These are phyloP conservation scores for Cryptococcus amylolentus DNA, from an alignment of 1,284 basidiomycete genomes.

Conservation along the genomic window DNA sequence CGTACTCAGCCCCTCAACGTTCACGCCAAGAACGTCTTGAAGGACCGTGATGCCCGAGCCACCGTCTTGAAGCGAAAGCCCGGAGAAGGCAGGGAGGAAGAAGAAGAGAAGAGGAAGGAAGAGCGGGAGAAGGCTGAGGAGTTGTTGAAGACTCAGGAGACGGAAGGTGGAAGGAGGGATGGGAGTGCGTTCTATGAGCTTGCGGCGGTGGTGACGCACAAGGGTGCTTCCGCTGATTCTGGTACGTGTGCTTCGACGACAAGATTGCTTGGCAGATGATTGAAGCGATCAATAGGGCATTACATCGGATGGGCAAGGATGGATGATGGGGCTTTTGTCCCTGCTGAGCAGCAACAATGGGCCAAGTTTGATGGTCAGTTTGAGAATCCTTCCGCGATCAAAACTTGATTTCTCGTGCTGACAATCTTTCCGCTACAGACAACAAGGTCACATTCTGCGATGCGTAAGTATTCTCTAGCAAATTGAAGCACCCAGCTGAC, in stretches of 20 bases:
- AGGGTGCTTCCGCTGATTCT: slow-evolving; percentile 85
- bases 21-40: slow-evolving; percentile 72
- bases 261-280: neutral
- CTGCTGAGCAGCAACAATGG: slow-evolving; percentile 56
- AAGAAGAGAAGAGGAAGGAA: slow-evolving; percentile 9
- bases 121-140: slow-evolving; percentile 42
- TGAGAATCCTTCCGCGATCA: too few species aligned
- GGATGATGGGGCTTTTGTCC: slow-evolving; percentile 20
- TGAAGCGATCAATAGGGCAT: slow-evolving; percentile 55
- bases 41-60: slow-evolving; percentile 76
- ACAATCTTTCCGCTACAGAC: slow-evolving; percentile 60
- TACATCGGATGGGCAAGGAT: slow-evolving; percentile 71
- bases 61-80: slow-evolving; percentile 74
- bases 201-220: slow-evolving; percentile 89
- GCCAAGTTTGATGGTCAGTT: slow-evolving; percentile 60
- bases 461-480: slow-evolving; percentile 18
- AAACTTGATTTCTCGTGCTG: slow-evolving; percentile 39
- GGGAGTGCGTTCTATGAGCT: slow-evolving; percentile 47
- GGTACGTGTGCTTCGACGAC: slow-evolving; percentile 51
- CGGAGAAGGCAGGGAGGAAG: slow-evolving; percentile 39
- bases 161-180: slow-evolving; percentile 1
- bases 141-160: slow-evolving; percentile 22
- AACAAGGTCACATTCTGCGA: slow-evolving; percentile 66
- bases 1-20: slow-evolving; percentile 69
- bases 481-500: neutral